Evolutionary conservation across 257 asterid genomes (phyloP).

Genomic region (Dorcoceras hygrometricum): DNA sequence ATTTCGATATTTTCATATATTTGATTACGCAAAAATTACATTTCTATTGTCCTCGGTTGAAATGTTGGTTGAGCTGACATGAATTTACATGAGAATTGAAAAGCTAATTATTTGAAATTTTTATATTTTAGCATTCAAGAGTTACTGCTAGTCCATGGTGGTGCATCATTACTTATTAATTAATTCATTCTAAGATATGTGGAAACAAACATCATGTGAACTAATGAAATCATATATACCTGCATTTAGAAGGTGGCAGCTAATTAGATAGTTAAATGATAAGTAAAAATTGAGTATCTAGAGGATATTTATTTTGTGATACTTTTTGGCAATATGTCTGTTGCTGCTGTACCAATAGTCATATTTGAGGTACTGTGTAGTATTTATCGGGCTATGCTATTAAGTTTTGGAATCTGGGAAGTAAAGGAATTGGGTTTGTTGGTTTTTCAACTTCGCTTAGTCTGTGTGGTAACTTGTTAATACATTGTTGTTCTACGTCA

Average conservation of each 20-base stretch:
- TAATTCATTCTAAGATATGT: neutral
- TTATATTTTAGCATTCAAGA: neutral
- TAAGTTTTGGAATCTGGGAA: no score
- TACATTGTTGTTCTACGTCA: conserved; percentile 5
- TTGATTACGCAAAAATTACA: neutral
- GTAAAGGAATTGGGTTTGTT: conserved; percentile 27
- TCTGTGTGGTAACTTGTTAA: conserved; percentile 14
- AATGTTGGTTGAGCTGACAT: neutral
- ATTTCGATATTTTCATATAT: no score
- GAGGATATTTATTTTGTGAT: neutral
- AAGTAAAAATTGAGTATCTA: no score
- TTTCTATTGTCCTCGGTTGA: neutral
- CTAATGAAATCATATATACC: neutral
- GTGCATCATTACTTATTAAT: neutral
- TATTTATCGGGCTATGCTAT: conserved; percentile 19
- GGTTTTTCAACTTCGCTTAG: conserved; percentile 8
- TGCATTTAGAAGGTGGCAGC: neutral
- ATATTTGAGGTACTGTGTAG: neutral
- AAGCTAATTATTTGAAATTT: neutral
- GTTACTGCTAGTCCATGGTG: neutral
- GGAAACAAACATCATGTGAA: neutral
- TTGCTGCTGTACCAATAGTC: neutral
- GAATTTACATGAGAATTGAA: neutral
- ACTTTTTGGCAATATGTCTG: neutral
- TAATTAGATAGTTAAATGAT: no score